Percentiles rank a stretch among this genome's conserved stretches.
Evolutionary conservation across 1,139 yeast species (phyloP).

Genomic region (Lodderomyces oxycetoniae): DNA sequence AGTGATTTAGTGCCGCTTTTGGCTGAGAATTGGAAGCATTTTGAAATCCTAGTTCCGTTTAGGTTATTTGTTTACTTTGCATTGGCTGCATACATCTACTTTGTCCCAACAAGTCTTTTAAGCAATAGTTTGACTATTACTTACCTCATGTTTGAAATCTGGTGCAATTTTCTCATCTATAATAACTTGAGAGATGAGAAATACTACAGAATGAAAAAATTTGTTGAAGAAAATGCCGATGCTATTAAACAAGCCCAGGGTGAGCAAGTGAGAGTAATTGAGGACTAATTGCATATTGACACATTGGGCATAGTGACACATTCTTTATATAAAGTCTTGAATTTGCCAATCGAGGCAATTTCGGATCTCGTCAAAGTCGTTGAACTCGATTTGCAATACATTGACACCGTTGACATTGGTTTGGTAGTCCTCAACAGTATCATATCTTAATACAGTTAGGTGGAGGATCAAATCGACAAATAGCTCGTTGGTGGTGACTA

Average conservation of each 20-base stretch:
- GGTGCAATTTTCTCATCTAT: conserved; percentile 65
- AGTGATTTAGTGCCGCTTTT: conserved; percentile 56
- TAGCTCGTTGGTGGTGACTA: conserved; percentile 37
- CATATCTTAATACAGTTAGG: conserved; percentile 31
- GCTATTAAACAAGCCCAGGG: conserved; percentile 27
- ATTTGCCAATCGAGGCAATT: conserved; percentile 66
- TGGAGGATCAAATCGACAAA: conserved; percentile 37
- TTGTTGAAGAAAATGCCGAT: conserved; percentile 34
- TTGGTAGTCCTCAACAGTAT: conserved; percentile 24
- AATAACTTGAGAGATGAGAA: conserved; percentile 64
- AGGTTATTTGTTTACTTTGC: conserved; percentile 56
- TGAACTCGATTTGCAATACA: conserved; percentile 45
- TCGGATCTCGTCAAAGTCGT: conserved; percentile 57
- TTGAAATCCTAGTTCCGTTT: conserved; percentile 65
- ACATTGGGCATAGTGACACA: too few species aligned
- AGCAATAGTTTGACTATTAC: conserved; percentile 62
- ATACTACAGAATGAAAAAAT: conserved; percentile 37
- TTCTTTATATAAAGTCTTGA: conserved; percentile 30
- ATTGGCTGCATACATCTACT: conserved; percentile 42
- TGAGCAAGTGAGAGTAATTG: conserved; percentile 26
- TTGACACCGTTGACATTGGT: conserved; percentile 32
- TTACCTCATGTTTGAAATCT: conserved; percentile 62
- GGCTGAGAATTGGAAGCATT: conserved; percentile 52
- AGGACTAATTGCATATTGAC: conserved; percentile 10
- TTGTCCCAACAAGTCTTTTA: conserved; percentile 37